phyloP scores from a whole-genome alignment of 768 basidiomycete species.

The Leccinum subtestaceum region DNA sequence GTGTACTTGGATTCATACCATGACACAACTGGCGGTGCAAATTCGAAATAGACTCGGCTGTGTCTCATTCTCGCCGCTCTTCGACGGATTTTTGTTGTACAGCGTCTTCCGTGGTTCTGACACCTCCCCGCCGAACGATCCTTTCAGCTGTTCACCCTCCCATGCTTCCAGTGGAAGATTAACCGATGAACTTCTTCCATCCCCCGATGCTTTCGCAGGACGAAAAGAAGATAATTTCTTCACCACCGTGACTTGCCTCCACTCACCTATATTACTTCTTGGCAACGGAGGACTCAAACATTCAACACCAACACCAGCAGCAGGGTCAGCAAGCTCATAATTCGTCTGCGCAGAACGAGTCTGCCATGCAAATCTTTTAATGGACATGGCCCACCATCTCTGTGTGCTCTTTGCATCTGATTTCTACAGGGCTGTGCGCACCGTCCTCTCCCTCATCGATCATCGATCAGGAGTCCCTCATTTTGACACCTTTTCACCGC shows the following conservation, averaged over 20 bases:
- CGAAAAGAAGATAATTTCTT: conserved; percentile 54
- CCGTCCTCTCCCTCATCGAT: background rate
- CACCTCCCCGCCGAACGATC: conserved; percentile 63
- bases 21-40: too few species aligned
- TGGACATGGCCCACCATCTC: conserved; percentile 2
- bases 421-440: conserved; percentile 8
- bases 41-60: conserved; percentile 33
- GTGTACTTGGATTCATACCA: too few species aligned
- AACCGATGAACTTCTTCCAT: conserved; percentile 74
- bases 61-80: conserved; percentile 56
- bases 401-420: conserved; percentile 2
- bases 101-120: conserved; percentile 65
- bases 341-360: conserved; percentile 28
- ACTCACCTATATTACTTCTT: conserved; percentile 51
- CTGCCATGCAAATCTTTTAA: conserved; percentile 34
- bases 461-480: background rate
- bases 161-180: conserved; percentile 62
- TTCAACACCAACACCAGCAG: conserved; percentile 13
- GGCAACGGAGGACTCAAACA: conserved; percentile 30
- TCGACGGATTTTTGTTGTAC: conserved; percentile 64
- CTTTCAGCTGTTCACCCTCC: conserved; percentile 65
- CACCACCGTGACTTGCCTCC: conserved; percentile 14
- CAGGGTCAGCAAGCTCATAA: conserved; percentile 11
- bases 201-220: conserved; percentile 59
- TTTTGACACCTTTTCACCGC: background rate